phyloP scores from a whole-genome alignment of 305 asterid genomes.

The Fraxinus latifolia region DNA sequence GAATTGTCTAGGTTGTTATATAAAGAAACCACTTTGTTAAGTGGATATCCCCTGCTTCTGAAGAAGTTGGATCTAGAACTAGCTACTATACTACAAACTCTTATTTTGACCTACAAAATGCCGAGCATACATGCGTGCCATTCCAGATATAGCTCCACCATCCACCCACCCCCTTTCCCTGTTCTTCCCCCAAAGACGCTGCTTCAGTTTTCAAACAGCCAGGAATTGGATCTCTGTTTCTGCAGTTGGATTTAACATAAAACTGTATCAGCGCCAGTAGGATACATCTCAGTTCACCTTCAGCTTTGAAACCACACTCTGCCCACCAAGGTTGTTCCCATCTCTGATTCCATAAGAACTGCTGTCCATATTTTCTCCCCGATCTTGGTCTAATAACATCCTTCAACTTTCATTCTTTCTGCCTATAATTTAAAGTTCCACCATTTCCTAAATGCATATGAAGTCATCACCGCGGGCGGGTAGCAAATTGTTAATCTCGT shows the following conservation, averaged over 20 bases:
- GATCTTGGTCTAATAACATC: neutral
- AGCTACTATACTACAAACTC: neutral
- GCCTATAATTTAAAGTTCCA: neutral
- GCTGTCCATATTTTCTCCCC: neutral
- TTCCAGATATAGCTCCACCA: neutral
- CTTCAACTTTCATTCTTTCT: neutral
- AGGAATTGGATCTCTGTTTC: neutral
- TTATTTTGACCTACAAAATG: neutral
- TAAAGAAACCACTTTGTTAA: neutral
- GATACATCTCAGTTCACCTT: neutral
- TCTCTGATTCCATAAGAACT: neutral
- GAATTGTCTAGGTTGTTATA: neutral
- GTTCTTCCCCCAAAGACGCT: neutral
- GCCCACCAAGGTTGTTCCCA: neutral
- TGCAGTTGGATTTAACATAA: neutral
- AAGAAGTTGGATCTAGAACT: neutral
- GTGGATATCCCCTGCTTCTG: neutral
- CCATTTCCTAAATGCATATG: neutral
- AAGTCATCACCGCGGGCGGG: neutral
- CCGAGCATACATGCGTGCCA: neutral
- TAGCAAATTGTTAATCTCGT: neutral
- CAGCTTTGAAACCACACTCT: conserved; percentile 1
- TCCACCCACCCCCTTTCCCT: neutral
- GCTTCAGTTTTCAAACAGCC: neutral
- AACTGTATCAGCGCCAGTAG: neutral